Evolutionary conservation across 2,329 filamentous ascomycete genomes (phyloP), one percentile per base, ranked within the genome.

Genomic region (Colletotrichum eleusines): DNA sequence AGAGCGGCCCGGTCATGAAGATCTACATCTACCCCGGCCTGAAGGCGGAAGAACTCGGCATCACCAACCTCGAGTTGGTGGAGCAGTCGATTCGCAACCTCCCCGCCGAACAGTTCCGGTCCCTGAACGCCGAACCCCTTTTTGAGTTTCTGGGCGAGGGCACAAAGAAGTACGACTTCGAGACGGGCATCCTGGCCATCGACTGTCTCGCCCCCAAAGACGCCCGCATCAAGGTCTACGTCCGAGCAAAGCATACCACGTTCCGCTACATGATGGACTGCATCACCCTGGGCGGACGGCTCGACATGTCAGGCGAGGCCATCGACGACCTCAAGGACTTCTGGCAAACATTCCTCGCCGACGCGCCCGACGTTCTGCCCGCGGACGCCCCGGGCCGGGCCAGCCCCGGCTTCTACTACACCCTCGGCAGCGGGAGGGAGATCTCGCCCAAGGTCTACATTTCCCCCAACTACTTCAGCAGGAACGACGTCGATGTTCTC

Each of bases 251-350:
- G 40, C 58, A 71, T 28, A 71, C 68, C 0, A 71, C 68, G 16
- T 51, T 71, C 14, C 57, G 66, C 31, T 71, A 71, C 44, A 68
- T 71, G 68, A 71, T 63, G 68, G 68, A 71, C 63, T 67, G 68
- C 51, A 67, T 71, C 50, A 71, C 68, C 1, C 64, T 68, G 5
- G 68, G 68, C 1, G 68, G 68, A 20, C 31, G 44, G 20, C 68
- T 71, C n/a, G 68, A 71, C 63, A 62, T 71, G 68, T 71, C 63
- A 16, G 68, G 68, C 8, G 63, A 71, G 33, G 68, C 68, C 12
- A 53, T 71, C 26, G 63, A 51, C 11, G 68, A 71, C 35, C 68
- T 71, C 42, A 46, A 67, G n/a, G 68, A 67, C 57, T 71, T 71
- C 11, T 71, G 68, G 68, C 28, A 18, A 16, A 58, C 58, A 0